phyloP scores from a whole-genome alignment of 2,329 filamentous ascomycete species.

The Daldinia sp. region DNA sequence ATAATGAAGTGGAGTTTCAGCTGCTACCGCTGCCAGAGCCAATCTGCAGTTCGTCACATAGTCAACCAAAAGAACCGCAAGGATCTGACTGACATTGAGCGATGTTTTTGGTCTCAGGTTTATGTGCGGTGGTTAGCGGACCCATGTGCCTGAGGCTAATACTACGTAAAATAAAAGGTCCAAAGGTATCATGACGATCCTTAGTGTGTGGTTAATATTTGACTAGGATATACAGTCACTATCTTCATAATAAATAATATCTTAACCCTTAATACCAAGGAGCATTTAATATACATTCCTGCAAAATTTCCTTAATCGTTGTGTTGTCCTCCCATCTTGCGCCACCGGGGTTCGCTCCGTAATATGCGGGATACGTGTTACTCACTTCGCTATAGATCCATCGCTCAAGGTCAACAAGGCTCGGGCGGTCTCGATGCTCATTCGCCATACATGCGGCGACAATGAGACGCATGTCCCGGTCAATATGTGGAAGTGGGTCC shows the following conservation, averaged over 20 bases:
- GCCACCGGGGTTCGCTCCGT: background rate
- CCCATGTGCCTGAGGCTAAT: background rate
- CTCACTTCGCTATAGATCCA: background rate
- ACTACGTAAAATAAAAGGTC: too few species aligned
- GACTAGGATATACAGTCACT: background rate
- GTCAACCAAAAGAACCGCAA: background rate
- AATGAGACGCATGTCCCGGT: background rate
- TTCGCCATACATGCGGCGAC: constrained; percentile 1
- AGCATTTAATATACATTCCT: background rate
- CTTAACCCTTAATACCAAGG: background rate
- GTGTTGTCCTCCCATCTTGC: background rate
- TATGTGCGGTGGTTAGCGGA: constrained; percentile 6
- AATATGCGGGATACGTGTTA: background rate
- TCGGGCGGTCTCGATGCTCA: background rate
- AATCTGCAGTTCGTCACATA: background rate
- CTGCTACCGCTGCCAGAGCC: constrained; percentile 5
- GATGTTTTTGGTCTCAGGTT: background rate
- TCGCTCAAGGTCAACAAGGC: background rate
- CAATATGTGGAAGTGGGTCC: background rate
- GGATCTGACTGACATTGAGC: background rate
- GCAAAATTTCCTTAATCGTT: background rate
- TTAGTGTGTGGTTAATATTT: too few species aligned
- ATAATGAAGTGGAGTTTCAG: constrained; percentile 7
- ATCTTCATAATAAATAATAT: background rate
- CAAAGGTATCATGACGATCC: too few species aligned